These are phyloP conservation scores for Puccinia horiana DNA, from an alignment of 1,284 basidiomycete species.

Conservation along the genomic window DNA sequence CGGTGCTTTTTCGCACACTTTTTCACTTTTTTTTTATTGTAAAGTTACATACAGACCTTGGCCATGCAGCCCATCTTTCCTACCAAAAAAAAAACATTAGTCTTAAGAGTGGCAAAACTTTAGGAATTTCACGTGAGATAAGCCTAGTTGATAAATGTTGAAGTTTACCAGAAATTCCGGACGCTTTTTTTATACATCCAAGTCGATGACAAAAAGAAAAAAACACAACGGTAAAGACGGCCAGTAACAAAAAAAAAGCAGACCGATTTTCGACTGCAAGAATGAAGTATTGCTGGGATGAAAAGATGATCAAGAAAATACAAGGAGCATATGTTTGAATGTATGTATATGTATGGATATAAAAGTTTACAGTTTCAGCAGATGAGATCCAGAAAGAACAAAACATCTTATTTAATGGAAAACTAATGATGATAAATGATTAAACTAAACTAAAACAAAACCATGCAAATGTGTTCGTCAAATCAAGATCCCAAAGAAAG, in stretches of 20 bases:
- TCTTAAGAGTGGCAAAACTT: no score
- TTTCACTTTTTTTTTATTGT: no score
- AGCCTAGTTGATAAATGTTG: no score
- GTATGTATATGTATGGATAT: no score
- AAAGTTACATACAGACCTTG: no score
- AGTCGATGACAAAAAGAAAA: no score
- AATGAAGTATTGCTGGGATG: neutral
- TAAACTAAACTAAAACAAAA: neutral
- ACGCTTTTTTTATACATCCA: no score
- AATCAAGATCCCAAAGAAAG: neutral
- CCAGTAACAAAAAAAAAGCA: neutral
- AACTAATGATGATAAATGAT: neutral
- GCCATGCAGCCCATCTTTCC: no score
- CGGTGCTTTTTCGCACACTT: no score
- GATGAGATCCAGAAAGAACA: neutral
- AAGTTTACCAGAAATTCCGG: neutral
- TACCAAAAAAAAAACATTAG: no score
- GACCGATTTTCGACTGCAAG: neutral
- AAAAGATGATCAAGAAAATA: neutral
- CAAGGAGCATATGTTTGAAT: neutral
- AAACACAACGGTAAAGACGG: no score
- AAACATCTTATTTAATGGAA: neutral
- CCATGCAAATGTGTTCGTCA: neutral
- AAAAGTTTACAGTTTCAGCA: neutral
- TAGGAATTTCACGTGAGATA: no score